Percentiles rank a stretch among this genome's conserved stretches.
Evolutionary conservation across 108 stramenopile genomes (phyloP).

Genomic region (Schizochytrium sp.): DNA sequence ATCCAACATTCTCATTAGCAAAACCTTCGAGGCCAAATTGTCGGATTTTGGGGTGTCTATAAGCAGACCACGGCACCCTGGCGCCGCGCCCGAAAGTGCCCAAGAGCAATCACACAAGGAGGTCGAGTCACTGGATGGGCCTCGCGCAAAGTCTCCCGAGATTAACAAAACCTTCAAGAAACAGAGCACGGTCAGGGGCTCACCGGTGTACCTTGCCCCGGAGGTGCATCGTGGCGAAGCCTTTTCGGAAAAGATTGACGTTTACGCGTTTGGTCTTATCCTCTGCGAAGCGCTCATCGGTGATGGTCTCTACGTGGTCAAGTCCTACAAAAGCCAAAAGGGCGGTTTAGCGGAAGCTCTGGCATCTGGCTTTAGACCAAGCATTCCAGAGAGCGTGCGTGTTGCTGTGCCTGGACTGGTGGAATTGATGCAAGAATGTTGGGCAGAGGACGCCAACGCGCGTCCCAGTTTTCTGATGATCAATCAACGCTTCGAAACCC

Average conservation of each 20-base stretch:
- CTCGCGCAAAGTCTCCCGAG: too few relatives aligned
- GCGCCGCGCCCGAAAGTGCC: not conserved
- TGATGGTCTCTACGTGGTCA: slow-evolving; percentile 79
- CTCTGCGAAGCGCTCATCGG: slow-evolving; percentile 90
- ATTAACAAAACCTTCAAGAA: too few relatives aligned
- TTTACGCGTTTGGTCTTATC: slow-evolving; percentile 89
- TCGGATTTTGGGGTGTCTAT: slow-evolving; percentile 22
- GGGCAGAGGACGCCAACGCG: slow-evolving; percentile 72
- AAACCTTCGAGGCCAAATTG: slow-evolving; percentile 13
- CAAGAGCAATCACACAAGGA: too few relatives aligned
- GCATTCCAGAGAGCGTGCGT: slow-evolving; percentile 69
- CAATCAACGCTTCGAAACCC: slow-evolving; percentile 58
- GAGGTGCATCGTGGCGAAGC: slow-evolving; percentile 81
- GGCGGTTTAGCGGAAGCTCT: slow-evolving; percentile 90
- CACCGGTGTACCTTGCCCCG: slow-evolving; percentile 91
- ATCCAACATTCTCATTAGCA: not conserved
- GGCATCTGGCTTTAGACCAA: slow-evolving; percentile 84
- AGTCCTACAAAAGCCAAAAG: slow-evolving; percentile 58
- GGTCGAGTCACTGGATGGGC: too few relatives aligned
- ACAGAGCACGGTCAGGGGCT: slow-evolving; percentile 44
- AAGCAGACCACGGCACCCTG: not conserved
- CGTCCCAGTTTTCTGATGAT: slow-evolving; percentile 73
- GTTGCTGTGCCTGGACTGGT: slow-evolving; percentile 44
- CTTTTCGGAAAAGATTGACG: slow-evolving; percentile 76
- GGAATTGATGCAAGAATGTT: slow-evolving; percentile 86